Evolutionary conservation across 169 alveolate genomes (phyloP).

Genomic region (Eimeria tenella): DNA sequence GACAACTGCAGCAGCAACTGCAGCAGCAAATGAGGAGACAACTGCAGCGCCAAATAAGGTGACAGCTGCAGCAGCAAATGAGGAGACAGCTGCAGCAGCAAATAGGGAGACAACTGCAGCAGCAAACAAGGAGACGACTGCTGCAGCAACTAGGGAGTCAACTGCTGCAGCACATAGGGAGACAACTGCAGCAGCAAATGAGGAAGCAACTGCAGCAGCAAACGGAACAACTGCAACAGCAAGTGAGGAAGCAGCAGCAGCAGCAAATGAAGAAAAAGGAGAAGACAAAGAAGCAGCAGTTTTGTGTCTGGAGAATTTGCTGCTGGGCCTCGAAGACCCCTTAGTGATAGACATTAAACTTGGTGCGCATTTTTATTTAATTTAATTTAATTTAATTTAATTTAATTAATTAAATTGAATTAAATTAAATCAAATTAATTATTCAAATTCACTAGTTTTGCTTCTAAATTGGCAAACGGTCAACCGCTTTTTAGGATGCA

Average conservation of each 20-base stretch:
- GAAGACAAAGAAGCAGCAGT: neutral
- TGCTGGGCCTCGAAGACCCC: neutral
- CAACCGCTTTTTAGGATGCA: no score
- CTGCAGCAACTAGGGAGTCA: neutral
- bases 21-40: neutral
- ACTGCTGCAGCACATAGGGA: neutral
- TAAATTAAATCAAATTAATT: no score
- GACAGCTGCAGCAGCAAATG: neutral
- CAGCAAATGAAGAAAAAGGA: neutral
- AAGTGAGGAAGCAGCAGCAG: neutral
- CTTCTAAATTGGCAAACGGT: no score
- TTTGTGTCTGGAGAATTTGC: neutral
- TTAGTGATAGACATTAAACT: constrained; percentile 2
- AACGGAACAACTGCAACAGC: neutral
- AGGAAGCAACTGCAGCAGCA: no score
- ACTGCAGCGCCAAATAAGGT: neutral
- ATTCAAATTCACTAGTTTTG: no score
- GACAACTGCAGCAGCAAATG: neutral
- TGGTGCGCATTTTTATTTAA: neutral
- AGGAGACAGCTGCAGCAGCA: neutral
- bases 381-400: neutral
- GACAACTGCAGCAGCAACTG: neutral
- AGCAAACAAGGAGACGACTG: neutral
- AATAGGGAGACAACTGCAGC: neutral
- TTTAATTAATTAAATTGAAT: no score